These are phyloP conservation scores for Craterostigma plantagineum DNA, from an alignment of 257 asterid species.

Conservation along the genomic window DNA sequence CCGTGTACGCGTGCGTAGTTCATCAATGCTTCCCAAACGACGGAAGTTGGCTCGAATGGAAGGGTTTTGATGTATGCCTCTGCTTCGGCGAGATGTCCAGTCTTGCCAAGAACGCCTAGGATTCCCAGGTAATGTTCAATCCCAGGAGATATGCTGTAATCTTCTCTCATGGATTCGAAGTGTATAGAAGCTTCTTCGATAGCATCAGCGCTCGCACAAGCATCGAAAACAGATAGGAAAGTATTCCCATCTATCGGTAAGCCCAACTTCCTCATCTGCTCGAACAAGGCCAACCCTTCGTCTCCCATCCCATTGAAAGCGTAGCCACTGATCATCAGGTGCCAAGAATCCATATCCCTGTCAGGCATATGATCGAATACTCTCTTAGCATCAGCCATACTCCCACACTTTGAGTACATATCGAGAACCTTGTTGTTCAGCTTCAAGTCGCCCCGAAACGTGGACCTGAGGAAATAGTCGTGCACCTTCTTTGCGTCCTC, in stretches of 20 bases:
- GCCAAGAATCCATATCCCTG: constrained; percentile 80
- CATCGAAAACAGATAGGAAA: constrained; percentile 68
- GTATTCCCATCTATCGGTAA: constrained; percentile 44
- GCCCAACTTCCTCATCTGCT: constrained; percentile 58
- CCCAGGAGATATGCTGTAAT: constrained; percentile 50
- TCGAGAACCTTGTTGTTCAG: constrained; percentile 60
- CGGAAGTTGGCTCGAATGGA: constrained; percentile 65
- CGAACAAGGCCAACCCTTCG: constrained; percentile 74
- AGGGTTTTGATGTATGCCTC: constrained; percentile 56
- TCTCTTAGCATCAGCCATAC: constrained; percentile 76
- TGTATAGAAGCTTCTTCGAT: constrained; percentile 75
- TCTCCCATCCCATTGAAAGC: constrained; percentile 74
- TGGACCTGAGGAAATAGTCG: constrained; percentile 70
- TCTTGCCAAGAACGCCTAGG: constrained; percentile 61
- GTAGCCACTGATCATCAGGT: constrained; percentile 68
- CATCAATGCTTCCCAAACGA: constrained; percentile 79
- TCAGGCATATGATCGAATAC: constrained; percentile 93
- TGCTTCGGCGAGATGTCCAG: constrained; percentile 79
- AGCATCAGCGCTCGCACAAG: constrained; percentile 96
- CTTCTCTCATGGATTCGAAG: constrained; percentile 59
- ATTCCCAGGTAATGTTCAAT: constrained; percentile 73
- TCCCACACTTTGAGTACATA: constrained; percentile 71
- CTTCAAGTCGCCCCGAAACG: constrained; percentile 41
- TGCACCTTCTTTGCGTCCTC: constrained; percentile 89
- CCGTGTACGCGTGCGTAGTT: constrained; percentile 89